phyloP scores from a whole-genome alignment of 306 rosid genomes.

The barrel medic (Medicago truncatula) region DNA sequence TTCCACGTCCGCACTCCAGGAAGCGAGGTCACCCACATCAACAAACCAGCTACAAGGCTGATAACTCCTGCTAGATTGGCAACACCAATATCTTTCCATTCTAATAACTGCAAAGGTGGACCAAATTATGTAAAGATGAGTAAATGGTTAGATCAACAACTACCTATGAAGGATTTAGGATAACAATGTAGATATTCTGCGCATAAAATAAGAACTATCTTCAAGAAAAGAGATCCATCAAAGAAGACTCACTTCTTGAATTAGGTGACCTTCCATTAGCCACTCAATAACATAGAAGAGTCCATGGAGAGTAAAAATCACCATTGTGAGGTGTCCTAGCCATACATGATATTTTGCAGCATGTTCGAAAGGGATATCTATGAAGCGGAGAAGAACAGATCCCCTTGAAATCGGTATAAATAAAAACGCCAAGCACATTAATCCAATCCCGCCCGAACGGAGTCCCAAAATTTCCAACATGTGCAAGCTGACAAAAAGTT shows the following conservation, averaged over 20 bases:
- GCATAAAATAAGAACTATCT: conserved; percentile 22
- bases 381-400: conserved; percentile 82
- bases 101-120: conserved; percentile 59
- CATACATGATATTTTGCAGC: conserved; percentile 92
- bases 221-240: conserved; percentile 31
- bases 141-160: conserved; percentile 23
- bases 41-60: conserved; percentile 77
- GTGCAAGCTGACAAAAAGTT: conserved; percentile 50
- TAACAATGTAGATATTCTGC: not conserved
- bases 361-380: conserved; percentile 88
- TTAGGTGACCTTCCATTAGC: conserved; percentile 66
- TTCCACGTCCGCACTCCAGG: conserved; percentile 73
- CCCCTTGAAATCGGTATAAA: conserved; percentile 92
- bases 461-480: conserved; percentile 65
- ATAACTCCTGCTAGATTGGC: conserved; percentile 83
- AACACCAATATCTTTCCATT: conserved; percentile 75
- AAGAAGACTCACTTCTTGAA: conserved; percentile 59
- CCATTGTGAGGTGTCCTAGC: conserved; percentile 98
- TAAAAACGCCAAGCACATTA: conserved; percentile 71
- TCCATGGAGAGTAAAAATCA: conserved; percentile 84
- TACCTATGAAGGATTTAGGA: not conserved
- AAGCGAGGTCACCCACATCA: conserved; percentile 96
- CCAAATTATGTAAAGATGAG: conserved; percentile 8
- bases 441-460: conserved; percentile 70
- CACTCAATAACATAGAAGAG: conserved; percentile 62